Evolutionary conservation across 2,329 filamentous ascomycete genomes (phyloP).

Genomic region (Fusarium staphyleae): DNA sequence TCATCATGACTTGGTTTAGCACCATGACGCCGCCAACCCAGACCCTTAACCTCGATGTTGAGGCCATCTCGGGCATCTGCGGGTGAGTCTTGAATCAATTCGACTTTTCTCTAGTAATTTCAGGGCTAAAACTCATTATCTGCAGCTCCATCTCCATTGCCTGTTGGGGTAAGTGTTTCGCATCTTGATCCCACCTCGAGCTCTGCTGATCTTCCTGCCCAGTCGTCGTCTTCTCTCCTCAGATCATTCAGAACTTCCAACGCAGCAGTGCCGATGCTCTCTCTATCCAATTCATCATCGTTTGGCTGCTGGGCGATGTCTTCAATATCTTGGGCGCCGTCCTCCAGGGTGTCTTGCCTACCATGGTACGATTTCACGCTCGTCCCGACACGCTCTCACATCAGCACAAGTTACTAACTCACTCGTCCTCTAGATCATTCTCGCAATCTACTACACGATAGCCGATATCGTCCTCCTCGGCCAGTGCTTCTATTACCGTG

Average conservation of each 20-base stretch:
- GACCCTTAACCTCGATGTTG: conserved; percentile 78
- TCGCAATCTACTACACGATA: conserved; percentile 93
- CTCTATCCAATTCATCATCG: conserved; percentile 87
- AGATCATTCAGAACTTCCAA: conserved; percentile 94
- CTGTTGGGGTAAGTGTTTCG: conserved; percentile 69
- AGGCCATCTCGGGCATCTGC: conserved; percentile 91
- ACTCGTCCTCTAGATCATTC: conserved; percentile 66
- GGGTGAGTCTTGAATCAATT: conserved; percentile 63
- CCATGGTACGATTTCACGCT: conserved; percentile 67
- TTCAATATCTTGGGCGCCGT: conserved; percentile 97
- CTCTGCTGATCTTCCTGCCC: conserved; percentile 23
- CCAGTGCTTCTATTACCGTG: conserved; percentile 96
- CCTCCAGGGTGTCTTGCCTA: conserved; percentile 88
- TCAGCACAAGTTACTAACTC: conserved; percentile 16
- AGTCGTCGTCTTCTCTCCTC: conserved; percentile 95
- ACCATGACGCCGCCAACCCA: conserved; percentile 62
- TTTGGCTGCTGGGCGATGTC: conserved; percentile 93
- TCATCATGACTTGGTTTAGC: conserved; percentile 20
- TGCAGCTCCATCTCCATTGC: conserved; percentile 90
- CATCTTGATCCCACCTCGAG: conserved; percentile 1
- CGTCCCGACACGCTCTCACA: neutral
- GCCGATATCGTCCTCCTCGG: conserved; percentile 86
- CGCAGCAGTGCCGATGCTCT: conserved; percentile 85
- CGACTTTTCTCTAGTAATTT: neutral
- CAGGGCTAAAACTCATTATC: conserved; percentile 17